These are phyloP conservation scores for Colletotrichum agaves DNA, from an alignment of 2,329 filamentous ascomycete genomes.

Conservation along the genomic window DNA sequence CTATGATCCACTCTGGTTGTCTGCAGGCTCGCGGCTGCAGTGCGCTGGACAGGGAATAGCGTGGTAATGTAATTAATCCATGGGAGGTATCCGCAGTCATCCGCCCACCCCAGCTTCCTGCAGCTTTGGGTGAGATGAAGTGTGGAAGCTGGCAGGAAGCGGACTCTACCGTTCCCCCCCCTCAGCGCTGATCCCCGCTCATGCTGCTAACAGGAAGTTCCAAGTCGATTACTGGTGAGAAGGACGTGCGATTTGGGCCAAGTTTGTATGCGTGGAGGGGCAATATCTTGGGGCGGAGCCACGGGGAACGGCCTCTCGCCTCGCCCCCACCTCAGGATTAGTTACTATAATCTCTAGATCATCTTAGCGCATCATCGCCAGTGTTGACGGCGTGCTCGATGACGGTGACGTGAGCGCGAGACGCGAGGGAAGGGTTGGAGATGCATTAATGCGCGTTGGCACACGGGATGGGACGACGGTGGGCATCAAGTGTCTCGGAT, in stretches of 20 bases:
- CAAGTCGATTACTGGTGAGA: constrained; percentile 12
- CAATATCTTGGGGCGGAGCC: constrained; percentile 2
- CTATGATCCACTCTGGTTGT: constrained; percentile 29
- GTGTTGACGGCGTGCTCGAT: background rate
- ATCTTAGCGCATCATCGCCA: constrained; percentile 7
- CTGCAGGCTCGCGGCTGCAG: constrained; percentile 36
- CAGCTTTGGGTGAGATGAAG: constrained; percentile 17
- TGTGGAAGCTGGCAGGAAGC: constrained; percentile 13
- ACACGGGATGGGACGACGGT: constrained; percentile 27
- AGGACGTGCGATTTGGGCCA: background rate
- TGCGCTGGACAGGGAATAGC: constrained; percentile 34
- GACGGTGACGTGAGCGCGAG: constrained; percentile 23
- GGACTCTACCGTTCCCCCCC: background rate
- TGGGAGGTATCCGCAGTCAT: constrained; percentile 28
- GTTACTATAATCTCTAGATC: background rate
- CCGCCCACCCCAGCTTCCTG: constrained; percentile 26
- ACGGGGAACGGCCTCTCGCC: constrained; percentile 12
- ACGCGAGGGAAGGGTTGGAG: constrained; percentile 21
- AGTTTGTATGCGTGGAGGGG: constrained; percentile 8
- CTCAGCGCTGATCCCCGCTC: constrained; percentile 14
- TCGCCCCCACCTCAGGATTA: constrained; percentile 28
- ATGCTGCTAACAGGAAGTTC: constrained; percentile 26
- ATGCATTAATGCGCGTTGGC: constrained; percentile 6
- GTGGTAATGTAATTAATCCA: constrained; percentile 14
- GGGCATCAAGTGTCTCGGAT: constrained; percentile 31